A percentile compares a stretch with the other conserved stretches of the same genome.
These are phyloP conservation scores for Chloroidium sp. DNA, from an alignment of 163 green algal genomes.

Conservation along the genomic window DNA sequence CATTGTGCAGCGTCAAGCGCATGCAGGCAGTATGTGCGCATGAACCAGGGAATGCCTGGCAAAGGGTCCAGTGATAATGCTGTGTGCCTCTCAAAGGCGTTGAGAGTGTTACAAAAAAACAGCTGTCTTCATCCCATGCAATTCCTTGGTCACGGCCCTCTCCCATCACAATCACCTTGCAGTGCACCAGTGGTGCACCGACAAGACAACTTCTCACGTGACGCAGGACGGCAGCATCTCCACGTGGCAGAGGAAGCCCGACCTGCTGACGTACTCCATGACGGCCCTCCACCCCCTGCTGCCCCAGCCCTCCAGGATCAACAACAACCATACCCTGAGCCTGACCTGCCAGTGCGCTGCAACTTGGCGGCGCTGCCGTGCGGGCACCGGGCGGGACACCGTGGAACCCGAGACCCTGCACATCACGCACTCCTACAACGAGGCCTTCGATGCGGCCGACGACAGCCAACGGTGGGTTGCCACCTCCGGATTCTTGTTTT, in stretches of 20 bases:
- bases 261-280: conserved; percentile 25
- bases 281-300: conserved; percentile 24
- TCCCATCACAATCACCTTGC: too few species aligned
- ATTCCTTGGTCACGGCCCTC: too few species aligned
- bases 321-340: conserved; percentile 11
- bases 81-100: too few species aligned
- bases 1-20: too few species aligned
- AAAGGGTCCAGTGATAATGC: too few species aligned
- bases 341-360: conserved; percentile 8
- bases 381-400: too few species aligned
- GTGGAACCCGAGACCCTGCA: background rate
- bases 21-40: too few species aligned
- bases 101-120: too few species aligned
- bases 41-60: too few species aligned
- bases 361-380: conserved; percentile 5
- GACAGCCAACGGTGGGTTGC: background rate
- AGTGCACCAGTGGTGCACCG: too few species aligned
- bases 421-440: background rate
- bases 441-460: background rate
- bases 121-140: too few species aligned
- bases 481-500: background rate
- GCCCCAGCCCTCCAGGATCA: conserved; percentile 20
- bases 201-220: too few species aligned
- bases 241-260: conserved; percentile 23
- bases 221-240: conserved; percentile 42